Conservation (phyloP, 305 asterid species). For the Stenogyne calaminthoides region DNA sequence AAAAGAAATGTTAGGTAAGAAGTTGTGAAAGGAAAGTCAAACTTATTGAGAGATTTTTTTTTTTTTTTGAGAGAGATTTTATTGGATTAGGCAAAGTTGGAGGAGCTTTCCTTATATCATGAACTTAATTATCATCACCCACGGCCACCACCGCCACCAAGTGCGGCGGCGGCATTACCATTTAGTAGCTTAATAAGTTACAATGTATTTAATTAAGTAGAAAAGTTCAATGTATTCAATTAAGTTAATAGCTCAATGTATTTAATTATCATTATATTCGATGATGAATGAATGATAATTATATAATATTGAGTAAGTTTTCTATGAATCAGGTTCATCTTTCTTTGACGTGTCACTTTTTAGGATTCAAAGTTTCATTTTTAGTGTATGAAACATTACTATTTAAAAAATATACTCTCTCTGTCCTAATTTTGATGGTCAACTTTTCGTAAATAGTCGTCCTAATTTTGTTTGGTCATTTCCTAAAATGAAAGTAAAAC, state of each 20-base stretch:
- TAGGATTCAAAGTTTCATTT: too few species aligned
- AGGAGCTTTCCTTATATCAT: slow-evolving; percentile 9
- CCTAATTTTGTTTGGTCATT: too few species aligned
- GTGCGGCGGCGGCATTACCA: slow-evolving; percentile 11
- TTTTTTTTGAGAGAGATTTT: too few species aligned
- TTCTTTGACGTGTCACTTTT: too few species aligned
- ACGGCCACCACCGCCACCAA: not conserved
- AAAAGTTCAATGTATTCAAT: not conserved
- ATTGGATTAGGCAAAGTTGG: slow-evolving; percentile 12
- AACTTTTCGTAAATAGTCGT: too few species aligned
- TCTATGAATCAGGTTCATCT: too few species aligned
- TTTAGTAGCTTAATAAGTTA: not conserved
- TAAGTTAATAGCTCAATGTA: not conserved
- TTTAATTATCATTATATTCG: not conserved
- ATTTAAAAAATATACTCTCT: too few species aligned
- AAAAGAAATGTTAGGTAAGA: not conserved
- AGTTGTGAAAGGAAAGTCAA: not conserved
- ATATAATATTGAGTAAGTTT: too few species aligned
- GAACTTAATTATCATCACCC: not conserved
- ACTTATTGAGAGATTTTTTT: not conserved
- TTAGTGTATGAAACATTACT: too few species aligned
- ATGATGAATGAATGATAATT: too few species aligned
- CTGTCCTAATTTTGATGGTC: too few species aligned
- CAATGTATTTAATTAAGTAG: not conserved
- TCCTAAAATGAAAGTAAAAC: too few species aligned